Percentiles rank a stretch among this genome's conserved stretches.
Conservation (phyloP, 2,329 filamentous ascomycete species). For the Sordariomycetes sp. region DNA sequence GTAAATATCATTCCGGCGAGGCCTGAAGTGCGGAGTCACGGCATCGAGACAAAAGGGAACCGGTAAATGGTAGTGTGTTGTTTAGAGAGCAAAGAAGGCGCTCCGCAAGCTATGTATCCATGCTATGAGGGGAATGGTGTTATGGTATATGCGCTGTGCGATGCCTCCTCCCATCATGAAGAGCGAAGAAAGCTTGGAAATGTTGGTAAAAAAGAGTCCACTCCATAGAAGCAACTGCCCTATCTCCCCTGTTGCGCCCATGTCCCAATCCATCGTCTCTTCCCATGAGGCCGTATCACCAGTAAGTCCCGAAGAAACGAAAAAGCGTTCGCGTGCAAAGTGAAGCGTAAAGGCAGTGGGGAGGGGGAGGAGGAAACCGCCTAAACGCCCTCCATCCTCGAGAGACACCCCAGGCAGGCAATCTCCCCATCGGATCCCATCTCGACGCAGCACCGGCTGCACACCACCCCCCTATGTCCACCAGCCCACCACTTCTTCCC, state of each 20-base stretch:
- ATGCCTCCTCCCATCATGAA: not conserved
- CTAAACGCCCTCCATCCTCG: slow-evolving; percentile 17
- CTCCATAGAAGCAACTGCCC: not conserved
- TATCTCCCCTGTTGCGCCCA: not conserved
- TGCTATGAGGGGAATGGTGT: not conserved
- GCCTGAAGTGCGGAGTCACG: no score
- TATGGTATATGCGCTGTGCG: not conserved
- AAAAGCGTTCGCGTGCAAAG: not conserved
- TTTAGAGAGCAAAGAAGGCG: no score
- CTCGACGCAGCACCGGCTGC: slow-evolving; percentile 60
- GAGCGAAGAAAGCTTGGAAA: not conserved
- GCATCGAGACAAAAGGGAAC: no score
- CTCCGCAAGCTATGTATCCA: not conserved
- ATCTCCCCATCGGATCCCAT: slow-evolving; percentile 53
- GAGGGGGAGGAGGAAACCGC: not conserved
- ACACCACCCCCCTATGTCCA: slow-evolving; percentile 44
- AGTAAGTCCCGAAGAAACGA: not conserved
- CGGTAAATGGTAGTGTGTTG: no score
- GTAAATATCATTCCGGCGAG: no score
- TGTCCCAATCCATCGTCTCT: not conserved
- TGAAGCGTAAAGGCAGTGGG: not conserved
- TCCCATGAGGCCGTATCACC: not conserved
- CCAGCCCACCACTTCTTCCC: slow-evolving; percentile 22
- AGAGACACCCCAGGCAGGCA: slow-evolving; percentile 53
- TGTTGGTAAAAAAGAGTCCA: not conserved